Conservation (phyloP, 2,329 filamentous ascomycete genomes). For the Cladosporium colombiae region DNA sequence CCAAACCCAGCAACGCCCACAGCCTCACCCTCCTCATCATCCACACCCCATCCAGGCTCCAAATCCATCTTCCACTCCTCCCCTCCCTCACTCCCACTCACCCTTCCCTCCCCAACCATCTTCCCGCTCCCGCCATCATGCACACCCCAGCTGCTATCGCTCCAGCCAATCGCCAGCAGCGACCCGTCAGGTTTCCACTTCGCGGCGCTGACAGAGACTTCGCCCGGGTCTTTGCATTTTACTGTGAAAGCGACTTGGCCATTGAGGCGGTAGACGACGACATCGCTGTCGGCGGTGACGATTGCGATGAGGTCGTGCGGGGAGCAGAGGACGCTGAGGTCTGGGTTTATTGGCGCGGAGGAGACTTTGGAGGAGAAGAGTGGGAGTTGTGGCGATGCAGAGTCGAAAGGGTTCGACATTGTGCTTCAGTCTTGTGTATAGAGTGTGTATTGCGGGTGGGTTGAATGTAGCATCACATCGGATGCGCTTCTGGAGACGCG, state of each 20-base stretch:
- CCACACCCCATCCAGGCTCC: conserved; percentile 19
- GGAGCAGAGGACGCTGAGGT: conserved; percentile 73
- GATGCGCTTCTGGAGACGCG: neutral
- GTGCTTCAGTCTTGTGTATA: conserved; percentile 48
- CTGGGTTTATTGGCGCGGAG: conserved; percentile 50
- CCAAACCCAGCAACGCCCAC: conserved; percentile 23
- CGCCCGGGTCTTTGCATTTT: conserved; percentile 41
- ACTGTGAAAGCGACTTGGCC: conserved; percentile 67
- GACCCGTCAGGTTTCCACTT: conserved; percentile 51
- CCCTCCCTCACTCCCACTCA: conserved; percentile 13
- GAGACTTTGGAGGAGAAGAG: conserved; percentile 13
- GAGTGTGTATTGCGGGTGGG: neutral
- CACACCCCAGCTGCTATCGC: conserved; percentile 62
- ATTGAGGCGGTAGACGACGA: conserved; percentile 77
- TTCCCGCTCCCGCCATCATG: conserved; percentile 40
- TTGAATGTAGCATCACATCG: neutral
- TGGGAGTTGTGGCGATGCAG: neutral
- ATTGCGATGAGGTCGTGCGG: conserved; percentile 81
- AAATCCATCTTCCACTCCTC: conserved; percentile 29
- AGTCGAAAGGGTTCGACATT: conserved; percentile 29
- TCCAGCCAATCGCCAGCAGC: conserved; percentile 76
- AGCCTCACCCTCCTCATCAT: conserved; percentile 17
- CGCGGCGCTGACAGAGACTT: conserved; percentile 38
- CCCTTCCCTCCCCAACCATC: conserved; percentile 19
- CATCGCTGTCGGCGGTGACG: conserved; percentile 64